phyloP scores from a whole-genome alignment of 2,329 filamentous ascomycete species.

The Stachybotrys chlorohalonatus region DNA sequence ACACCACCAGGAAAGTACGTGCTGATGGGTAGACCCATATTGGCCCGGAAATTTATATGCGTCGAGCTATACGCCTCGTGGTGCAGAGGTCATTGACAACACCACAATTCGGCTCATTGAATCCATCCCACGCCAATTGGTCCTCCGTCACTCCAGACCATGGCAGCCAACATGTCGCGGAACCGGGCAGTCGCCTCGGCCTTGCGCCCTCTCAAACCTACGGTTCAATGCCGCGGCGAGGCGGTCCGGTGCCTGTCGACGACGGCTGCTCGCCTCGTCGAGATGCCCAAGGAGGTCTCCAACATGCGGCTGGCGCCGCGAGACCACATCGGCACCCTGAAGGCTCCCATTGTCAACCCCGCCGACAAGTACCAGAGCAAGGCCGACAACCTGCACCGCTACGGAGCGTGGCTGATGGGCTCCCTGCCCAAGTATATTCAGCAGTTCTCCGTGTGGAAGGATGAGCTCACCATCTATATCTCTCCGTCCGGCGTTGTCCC shows the following conservation, averaged over 20 bases:
- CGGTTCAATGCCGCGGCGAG: slow-evolving; percentile 29
- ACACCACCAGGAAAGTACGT: neutral
- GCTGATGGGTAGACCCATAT: too few relatives aligned
- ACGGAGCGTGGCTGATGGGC: slow-evolving; percentile 94
- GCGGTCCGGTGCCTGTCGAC: slow-evolving; percentile 40
- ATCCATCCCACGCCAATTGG: slow-evolving; percentile 32
- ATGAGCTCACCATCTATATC: slow-evolving; percentile 93
- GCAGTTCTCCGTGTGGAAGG: slow-evolving; percentile 99
- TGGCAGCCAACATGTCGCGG: slow-evolving; percentile 53
- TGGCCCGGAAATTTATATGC: neutral
- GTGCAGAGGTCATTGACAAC: slow-evolving; percentile 21
- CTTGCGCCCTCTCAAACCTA: slow-evolving; percentile 41
- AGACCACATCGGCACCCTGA: slow-evolving; percentile 52
- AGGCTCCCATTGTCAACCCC: slow-evolving; percentile 77
- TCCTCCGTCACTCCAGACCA: slow-evolving; percentile 28
- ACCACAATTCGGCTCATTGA: slow-evolving; percentile 15
- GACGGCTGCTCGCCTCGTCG: slow-evolving; percentile 39
- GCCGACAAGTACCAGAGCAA: slow-evolving; percentile 87
- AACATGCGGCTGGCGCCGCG: slow-evolving; percentile 61
- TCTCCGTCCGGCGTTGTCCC: slow-evolving; percentile 81
- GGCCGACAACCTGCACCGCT: slow-evolving; percentile 80
- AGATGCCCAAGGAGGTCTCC: slow-evolving; percentile 49
- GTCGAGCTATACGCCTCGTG: slow-evolving; percentile 10
- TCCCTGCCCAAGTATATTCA: slow-evolving; percentile 97
- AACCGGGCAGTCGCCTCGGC: slow-evolving; percentile 47